These are phyloP conservation scores for Syzygium oleosum DNA, from an alignment of 345 rosid species.

Conservation along the genomic window DNA sequence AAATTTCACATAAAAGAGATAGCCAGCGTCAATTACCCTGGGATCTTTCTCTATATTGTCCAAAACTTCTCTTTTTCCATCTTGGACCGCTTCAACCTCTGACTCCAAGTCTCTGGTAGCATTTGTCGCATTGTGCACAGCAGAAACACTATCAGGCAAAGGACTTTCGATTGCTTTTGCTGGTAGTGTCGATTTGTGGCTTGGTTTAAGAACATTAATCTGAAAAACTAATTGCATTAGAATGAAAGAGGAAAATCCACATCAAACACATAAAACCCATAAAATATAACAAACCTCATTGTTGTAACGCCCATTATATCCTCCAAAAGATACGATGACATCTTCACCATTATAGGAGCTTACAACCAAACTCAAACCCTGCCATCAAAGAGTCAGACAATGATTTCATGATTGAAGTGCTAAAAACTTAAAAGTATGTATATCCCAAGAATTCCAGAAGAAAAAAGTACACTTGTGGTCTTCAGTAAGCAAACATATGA, in stretches of 20 bases:
- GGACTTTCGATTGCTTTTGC: conserved; percentile 46
- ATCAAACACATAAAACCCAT: background rate
- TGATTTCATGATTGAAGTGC: background rate
- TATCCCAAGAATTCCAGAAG: background rate
- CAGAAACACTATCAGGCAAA: conserved; percentile 77
- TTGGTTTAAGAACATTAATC: conserved; percentile 91
- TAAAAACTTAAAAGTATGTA: background rate
- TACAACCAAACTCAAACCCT: conserved; percentile 92
- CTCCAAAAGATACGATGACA: conserved; percentile 88
- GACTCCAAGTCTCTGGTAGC: conserved; percentile 80
- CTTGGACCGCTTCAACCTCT: conserved; percentile 66
- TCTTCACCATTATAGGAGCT: conserved; percentile 80
- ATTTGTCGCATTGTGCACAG: conserved; percentile 51
- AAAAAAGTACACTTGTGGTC: background rate
- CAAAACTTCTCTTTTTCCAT: conserved; percentile 82
- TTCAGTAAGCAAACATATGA: background rate
- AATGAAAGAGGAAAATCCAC: background rate
- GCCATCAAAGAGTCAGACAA: conserved; percentile 5
- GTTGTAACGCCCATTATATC: conserved; percentile 93
- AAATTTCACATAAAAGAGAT: background rate
- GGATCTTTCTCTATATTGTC: conserved; percentile 56
- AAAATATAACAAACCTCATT: conserved; percentile 51
- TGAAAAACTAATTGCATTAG: conserved; percentile 13
- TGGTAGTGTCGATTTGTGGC: conserved; percentile 84
- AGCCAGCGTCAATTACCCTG: conserved; percentile 29